Evolutionary conservation across 306 rosid species (phyloP).

Genomic region (Cyamopsis tetragonoloba): DNA sequence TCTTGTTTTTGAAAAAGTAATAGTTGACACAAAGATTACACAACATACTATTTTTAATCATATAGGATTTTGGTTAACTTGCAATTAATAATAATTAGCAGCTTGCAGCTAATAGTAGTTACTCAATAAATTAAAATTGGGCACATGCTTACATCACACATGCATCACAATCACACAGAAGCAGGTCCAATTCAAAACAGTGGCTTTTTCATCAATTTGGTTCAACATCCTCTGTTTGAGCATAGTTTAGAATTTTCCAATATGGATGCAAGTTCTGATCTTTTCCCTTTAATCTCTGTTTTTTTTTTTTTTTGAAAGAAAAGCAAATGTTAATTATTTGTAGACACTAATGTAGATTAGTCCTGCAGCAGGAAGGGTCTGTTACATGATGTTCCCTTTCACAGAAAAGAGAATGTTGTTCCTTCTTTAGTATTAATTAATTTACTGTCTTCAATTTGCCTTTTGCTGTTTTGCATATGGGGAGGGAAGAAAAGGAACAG

Average conservation of each 20-base stretch:
- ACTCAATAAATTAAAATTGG: slow-evolving; percentile 17
- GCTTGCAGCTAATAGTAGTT: background rate
- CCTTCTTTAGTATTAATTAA: background rate
- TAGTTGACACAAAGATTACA: slow-evolving; percentile 5
- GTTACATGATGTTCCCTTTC: slow-evolving; percentile 21
- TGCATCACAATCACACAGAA: slow-evolving; percentile 26
- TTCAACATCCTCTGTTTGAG: slow-evolving; percentile 8
- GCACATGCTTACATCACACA: slow-evolving; percentile 30
- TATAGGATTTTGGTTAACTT: background rate
- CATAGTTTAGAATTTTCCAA: background rate
- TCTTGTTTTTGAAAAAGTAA: background rate
- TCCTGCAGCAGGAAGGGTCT: background rate
- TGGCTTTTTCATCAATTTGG: slow-evolving; percentile 28
- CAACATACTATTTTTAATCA: slow-evolving; percentile 3
- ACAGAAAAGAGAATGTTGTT: slow-evolving; percentile 23
- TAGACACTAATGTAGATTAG: background rate
- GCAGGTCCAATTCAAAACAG: slow-evolving; percentile 15
- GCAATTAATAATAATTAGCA: background rate
- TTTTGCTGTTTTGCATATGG: slow-evolving; percentile 19
- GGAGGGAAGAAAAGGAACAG: background rate
- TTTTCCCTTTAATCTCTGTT: background rate
- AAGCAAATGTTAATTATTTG: background rate
- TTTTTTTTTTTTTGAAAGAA: background rate
- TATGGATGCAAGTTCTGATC: background rate
- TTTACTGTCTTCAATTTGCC: slow-evolving; percentile 2